Percentiles rank a stretch among this genome's conserved stretches.
These are phyloP conservation scores for Plasmodium vivax DNA, from an alignment of 169 alveolate species.

Conservation along the genomic window DNA sequence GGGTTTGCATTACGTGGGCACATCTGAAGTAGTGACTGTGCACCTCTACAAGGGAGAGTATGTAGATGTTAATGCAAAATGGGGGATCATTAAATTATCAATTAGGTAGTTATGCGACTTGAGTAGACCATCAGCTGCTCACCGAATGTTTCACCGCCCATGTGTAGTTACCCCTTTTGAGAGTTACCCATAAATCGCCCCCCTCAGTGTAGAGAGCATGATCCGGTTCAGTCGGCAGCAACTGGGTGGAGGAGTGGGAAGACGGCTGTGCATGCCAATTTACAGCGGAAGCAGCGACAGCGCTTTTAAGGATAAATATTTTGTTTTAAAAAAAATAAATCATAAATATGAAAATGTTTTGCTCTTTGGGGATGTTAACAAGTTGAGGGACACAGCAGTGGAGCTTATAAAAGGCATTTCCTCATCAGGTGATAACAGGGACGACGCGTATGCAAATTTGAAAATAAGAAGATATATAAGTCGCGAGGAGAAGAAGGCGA, in stretches of 20 bases:
- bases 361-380: slow-evolving; percentile 59
- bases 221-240: neutral
- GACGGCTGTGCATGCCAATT: slow-evolving; percentile 66
- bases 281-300: slow-evolving; percentile 69
- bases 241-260: slow-evolving; percentile 69
- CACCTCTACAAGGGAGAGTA: neutral
- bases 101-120: neutral
- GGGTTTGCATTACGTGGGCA: neutral
- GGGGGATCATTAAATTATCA: neutral
- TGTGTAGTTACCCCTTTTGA: neutral
- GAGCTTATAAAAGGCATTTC: slow-evolving; percentile 24
- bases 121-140: neutral
- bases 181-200: neutral
- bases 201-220: slow-evolving; percentile 1
- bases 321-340: slow-evolving; percentile 73
- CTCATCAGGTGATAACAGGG: neutral
- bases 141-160: neutral
- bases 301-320: slow-evolving; percentile 47
- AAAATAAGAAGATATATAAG: slow-evolving; percentile 26
- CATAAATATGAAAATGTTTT: slow-evolving; percentile 70
- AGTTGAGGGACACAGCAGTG: slow-evolving; percentile 55
- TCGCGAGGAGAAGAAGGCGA: neutral
- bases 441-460: slow-evolving; percentile 14
- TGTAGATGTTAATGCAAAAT: neutral
- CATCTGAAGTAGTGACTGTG: neutral